Conservation (phyloP, 2,329 filamentous ascomycete species). For the Lachnellula suecica region DNA sequence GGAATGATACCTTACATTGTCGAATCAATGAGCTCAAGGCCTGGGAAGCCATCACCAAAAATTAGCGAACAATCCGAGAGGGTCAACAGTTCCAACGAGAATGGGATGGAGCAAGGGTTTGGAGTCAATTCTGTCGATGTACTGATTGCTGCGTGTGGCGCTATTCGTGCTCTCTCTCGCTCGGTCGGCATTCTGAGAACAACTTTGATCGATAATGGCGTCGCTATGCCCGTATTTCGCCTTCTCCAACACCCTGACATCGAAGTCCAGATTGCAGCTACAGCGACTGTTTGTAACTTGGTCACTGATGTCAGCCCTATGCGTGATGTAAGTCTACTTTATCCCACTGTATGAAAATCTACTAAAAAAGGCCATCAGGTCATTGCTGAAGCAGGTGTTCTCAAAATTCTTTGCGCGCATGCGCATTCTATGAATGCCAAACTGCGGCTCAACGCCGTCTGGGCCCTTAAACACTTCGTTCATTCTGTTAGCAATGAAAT, state of each 20-base stretch:
- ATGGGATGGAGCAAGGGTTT: constrained; percentile 43
- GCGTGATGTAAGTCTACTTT: constrained; percentile 64
- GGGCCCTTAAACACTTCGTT: constrained; percentile 91
- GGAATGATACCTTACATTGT: constrained; percentile 81
- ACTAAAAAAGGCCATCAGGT: constrained; percentile 45
- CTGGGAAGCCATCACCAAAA: constrained; percentile 46
- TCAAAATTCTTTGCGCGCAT: constrained; percentile 78
- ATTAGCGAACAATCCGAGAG: constrained; percentile 37
- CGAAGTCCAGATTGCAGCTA: constrained; percentile 83
- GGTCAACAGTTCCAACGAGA: constrained; percentile 22
- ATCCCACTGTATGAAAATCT: not conserved
- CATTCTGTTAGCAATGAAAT: constrained; percentile 67
- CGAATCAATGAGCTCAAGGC: constrained; percentile 71
- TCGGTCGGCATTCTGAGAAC: constrained; percentile 84
- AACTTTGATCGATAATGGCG: constrained; percentile 80
- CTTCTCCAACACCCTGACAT: constrained; percentile 74
- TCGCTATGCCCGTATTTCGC: constrained; percentile 73
- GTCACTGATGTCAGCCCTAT: constrained; percentile 88
- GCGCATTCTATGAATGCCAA: constrained; percentile 79
- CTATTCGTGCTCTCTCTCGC: constrained; percentile 76
- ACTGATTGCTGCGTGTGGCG: constrained; percentile 81
- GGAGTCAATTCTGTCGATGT: constrained; percentile 75
- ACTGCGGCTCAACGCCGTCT: constrained; percentile 81
- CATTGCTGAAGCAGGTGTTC: constrained; percentile 70
- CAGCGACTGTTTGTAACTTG: constrained; percentile 80